Conservation (phyloP, 2,329 filamentous ascomycete genomes). For the Pestalotiopsis fici region DNA sequence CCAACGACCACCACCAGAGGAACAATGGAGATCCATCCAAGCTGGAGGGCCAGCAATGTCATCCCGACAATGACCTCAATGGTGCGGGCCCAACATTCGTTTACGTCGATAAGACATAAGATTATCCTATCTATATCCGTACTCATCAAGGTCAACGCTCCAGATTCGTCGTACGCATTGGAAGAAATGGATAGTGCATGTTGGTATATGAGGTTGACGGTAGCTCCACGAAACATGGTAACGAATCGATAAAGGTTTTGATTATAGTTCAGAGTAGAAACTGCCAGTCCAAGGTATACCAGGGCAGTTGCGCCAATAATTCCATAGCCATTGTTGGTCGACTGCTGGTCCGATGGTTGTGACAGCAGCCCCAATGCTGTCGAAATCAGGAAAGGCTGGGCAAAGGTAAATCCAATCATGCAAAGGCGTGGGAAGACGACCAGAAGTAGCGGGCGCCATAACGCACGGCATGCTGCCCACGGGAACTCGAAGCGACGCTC, state of each 20-base stretch:
- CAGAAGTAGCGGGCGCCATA: conserved; percentile 34
- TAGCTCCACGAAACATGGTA: conserved; percentile 31
- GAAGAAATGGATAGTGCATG: conserved; percentile 27
- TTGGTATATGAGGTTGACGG: conserved; percentile 32
- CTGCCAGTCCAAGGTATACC: conserved; percentile 1
- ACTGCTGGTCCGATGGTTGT: conserved; percentile 14
- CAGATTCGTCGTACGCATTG: conserved; percentile 32
- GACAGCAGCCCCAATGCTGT: conserved; percentile 29
- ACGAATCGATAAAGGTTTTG: not conserved
- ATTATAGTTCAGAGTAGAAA: not conserved
- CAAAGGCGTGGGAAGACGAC: conserved; percentile 25
- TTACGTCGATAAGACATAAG: conserved; percentile 31
- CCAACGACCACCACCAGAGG: conserved; percentile 44
- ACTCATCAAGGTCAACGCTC: conserved; percentile 47
- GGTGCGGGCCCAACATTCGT: conserved; percentile 40
- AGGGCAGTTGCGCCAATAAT: conserved; percentile 18
- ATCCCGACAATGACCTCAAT: conserved; percentile 44
- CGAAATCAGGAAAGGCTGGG: conserved; percentile 34
- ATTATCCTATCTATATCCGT: conserved; percentile 46
- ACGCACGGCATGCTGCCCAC: conserved; percentile 29
- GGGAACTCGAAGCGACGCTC: conserved; percentile 17
- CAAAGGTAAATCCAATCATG: conserved; percentile 26
- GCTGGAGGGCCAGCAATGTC: conserved; percentile 45
- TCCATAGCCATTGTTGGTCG: conserved; percentile 36
- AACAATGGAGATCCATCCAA: conserved; percentile 47